A percentile compares a stretch with the other conserved stretches of the same genome.
phyloP scores from a whole-genome alignment of 2,329 filamentous ascomycete genomes.

The Arachnomyces sp. region DNA sequence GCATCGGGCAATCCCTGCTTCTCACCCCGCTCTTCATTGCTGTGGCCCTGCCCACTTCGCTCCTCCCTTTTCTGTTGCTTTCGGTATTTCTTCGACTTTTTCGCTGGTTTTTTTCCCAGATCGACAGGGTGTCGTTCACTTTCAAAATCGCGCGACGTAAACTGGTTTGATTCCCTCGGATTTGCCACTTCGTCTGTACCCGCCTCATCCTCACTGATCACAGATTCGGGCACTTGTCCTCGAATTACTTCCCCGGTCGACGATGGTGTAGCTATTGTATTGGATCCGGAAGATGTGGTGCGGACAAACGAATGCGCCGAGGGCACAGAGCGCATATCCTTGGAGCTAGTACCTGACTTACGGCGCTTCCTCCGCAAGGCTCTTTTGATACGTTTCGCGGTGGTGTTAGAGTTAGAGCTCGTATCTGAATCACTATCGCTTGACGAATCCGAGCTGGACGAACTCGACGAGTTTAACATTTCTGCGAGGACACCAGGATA shows the following conservation, averaged over 20 bases:
- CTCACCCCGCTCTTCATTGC: too few species aligned
- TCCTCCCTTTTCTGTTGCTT: slow-evolving; percentile 25
- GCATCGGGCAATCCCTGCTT: too few species aligned
- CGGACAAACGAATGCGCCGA: slow-evolving; percentile 33
- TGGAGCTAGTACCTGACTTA: slow-evolving; percentile 68
- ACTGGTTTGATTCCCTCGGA: slow-evolving; percentile 13
- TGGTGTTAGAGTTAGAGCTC: slow-evolving; percentile 61
- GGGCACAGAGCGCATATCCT: slow-evolving; percentile 47
- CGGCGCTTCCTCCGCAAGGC: slow-evolving; percentile 65
- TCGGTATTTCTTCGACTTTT: slow-evolving; percentile 40
- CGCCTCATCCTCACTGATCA: slow-evolving; percentile 47
- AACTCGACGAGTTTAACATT: slow-evolving; percentile 66
- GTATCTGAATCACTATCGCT: slow-evolving; percentile 59
- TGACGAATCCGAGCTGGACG: slow-evolving; percentile 48
- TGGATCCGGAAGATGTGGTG: slow-evolving; percentile 31
- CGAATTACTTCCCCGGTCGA: background rate
- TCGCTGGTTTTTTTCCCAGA: background rate
- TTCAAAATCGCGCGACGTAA: slow-evolving; percentile 42
- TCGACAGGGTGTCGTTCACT: slow-evolving; percentile 6
- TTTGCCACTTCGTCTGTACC: slow-evolving; percentile 40
- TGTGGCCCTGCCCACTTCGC: slow-evolving; percentile 1
- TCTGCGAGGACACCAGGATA: slow-evolving; percentile 76
- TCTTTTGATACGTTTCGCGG: slow-evolving; percentile 66
- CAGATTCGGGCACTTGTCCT: background rate
- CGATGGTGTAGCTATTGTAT: slow-evolving; percentile 8